Percentiles rank a stretch among this genome's conserved stretches.
Conservation (phyloP, 2,329 filamentous ascomycete species). For the Colletotrichum endophyticum region DNA sequence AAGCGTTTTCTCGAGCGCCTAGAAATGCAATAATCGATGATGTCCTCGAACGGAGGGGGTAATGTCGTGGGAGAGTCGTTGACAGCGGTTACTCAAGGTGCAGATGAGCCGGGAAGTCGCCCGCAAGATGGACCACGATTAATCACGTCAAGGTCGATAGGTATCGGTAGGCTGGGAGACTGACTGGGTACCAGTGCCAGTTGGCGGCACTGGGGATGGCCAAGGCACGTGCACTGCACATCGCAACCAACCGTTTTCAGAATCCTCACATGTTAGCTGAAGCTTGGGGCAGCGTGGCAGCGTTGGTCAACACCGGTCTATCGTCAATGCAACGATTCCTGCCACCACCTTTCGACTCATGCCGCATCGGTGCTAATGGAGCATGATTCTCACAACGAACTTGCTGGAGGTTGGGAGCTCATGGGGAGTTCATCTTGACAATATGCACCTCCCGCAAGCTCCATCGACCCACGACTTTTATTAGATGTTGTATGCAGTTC, state of each 20-base stretch:
- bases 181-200: neutral
- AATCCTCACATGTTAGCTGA: slow-evolving; percentile 16
- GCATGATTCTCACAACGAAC: neutral
- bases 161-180: neutral
- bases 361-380: neutral
- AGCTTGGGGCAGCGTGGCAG: neutral
- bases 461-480: neutral
- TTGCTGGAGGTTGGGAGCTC: neutral
- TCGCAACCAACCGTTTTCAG: slow-evolving; percentile 13
- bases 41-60: neutral
- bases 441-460: neutral
- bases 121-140: neutral
- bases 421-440: neutral
- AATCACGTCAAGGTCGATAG: slow-evolving; percentile 1
- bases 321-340: neutral
- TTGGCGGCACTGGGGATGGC: slow-evolving; percentile 6
- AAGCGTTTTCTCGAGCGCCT: neutral
- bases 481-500: neutral
- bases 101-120: neutral
- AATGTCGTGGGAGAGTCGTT: neutral
- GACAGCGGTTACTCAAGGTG: neutral
- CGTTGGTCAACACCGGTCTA: neutral
- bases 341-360: neutral
- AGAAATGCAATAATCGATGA: neutral
- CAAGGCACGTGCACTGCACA: slow-evolving; percentile 12